These are phyloP conservation scores for Nymphaea colorata DNA, from an alignment of 164 flowering plant genomes.

Conservation along the genomic window DNA sequence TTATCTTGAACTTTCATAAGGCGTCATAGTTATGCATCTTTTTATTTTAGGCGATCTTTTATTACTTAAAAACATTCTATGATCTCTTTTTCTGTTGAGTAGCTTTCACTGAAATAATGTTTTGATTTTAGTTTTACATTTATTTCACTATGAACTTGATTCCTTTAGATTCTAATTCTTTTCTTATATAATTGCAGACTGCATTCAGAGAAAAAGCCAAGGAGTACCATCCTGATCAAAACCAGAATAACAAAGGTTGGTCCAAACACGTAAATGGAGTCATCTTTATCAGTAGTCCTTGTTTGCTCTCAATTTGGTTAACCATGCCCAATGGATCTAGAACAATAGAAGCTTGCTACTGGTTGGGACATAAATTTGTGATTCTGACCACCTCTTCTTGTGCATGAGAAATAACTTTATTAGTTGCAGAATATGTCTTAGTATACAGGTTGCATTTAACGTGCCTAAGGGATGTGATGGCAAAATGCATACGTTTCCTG, in stretches of 20 bases:
- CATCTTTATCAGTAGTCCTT: background rate
- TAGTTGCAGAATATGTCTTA: no score
- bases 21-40: no score
- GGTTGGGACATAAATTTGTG: background rate
- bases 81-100: no score
- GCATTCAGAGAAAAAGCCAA: constrained; percentile 88
- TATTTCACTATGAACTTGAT: no score
- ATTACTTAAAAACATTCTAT: no score
- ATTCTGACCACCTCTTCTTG: background rate
- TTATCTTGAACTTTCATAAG: no score
- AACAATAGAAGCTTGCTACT: background rate
- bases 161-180: background rate
- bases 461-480: no score
- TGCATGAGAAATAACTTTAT: no score
- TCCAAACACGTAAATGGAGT: background rate
- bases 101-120: no score
- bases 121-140: background rate
- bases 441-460: no score
- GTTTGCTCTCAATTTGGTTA: background rate
- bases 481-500: no score
- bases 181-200: constrained; percentile 24
- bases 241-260: constrained; percentile 81
- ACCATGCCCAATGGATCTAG: background rate
- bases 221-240: constrained; percentile 96
- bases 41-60: no score